Percentiles rank a stretch among this genome's conserved stretches.
phyloP scores from a whole-genome alignment of 2,329 filamentous ascomycete genomes.

The Phaeosphaeria sp. region DNA sequence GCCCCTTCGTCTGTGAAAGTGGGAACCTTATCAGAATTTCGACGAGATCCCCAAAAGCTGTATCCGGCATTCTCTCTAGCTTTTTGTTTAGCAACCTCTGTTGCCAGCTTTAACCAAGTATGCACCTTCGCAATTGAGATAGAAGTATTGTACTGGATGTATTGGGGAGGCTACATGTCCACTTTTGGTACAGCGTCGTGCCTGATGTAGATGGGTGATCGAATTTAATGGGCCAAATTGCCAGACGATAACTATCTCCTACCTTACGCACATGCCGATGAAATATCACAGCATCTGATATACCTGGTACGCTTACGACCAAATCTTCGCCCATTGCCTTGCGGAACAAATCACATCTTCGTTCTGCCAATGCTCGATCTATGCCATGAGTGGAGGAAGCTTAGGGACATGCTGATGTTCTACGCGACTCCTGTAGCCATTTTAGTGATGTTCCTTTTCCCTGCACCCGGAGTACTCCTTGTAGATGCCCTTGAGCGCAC shows the following conservation, averaged over 20 bases:
- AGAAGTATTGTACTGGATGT: slow-evolving; percentile 1
- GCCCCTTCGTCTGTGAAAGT: too few species aligned
- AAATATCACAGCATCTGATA: neutral
- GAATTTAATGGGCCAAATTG: neutral
- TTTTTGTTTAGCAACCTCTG: neutral
- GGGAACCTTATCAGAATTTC: too few species aligned
- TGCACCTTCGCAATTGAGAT: neutral
- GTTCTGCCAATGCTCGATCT: neutral
- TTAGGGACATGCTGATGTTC: neutral
- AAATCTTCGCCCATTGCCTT: neutral
- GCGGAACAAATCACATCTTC: slow-evolving; percentile 1
- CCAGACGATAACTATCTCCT: neutral
- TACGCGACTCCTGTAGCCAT: neutral
- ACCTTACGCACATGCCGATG: neutral
- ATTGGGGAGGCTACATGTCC: neutral
- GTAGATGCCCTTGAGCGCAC: neutral
- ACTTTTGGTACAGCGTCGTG: neutral
- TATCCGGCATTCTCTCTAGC: neutral
- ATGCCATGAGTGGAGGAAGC: neutral
- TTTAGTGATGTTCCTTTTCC: neutral
- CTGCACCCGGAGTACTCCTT: neutral
- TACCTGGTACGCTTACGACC: neutral
- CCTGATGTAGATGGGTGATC: neutral
- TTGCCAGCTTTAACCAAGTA: neutral
- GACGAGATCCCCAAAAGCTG: neutral